Conservation (phyloP, 2,329 filamentous ascomycete species). For the Cladosporium phlei region DNA sequence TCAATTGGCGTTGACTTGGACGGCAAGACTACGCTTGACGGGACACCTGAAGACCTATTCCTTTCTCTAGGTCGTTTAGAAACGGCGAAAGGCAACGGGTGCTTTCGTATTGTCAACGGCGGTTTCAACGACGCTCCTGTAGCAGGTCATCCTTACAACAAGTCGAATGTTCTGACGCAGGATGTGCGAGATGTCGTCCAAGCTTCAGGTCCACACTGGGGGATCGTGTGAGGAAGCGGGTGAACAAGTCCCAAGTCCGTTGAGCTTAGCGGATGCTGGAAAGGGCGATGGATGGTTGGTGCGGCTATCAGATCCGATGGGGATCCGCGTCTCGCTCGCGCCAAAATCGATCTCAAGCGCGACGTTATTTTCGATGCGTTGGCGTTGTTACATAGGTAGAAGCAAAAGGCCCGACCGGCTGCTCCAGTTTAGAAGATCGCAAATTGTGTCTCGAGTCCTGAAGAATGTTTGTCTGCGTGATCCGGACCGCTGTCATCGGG, state of each 20-base stretch:
- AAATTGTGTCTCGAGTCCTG: not conserved
- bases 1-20: not conserved
- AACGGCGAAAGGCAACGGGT: conserved; percentile 3
- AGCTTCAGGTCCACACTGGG: conserved; percentile 2
- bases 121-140: too few relatives aligned
- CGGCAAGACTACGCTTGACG: not conserved
- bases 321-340: not conserved
- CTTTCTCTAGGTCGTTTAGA: not conserved
- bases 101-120: too few relatives aligned
- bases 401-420: too few relatives aligned
- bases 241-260: conserved; percentile 4
- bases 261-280: conserved; percentile 7
- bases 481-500: not conserved
- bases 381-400: too few relatives aligned
- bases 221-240: conserved; percentile 1
- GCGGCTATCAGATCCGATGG: conserved; percentile 8
- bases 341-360: not conserved
- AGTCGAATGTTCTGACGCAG: too few relatives aligned
- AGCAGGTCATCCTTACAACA: too few relatives aligned
- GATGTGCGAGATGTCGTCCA: not conserved
- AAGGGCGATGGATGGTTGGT: not conserved
- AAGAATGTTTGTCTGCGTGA: not conserved
- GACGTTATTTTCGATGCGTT: too few relatives aligned
- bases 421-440: too few relatives aligned
- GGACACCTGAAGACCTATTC: not conserved